Evolutionary conservation across 768 basidiomycete species (phyloP).

Genomic region (Lepiota brunneoincarnata): DNA sequence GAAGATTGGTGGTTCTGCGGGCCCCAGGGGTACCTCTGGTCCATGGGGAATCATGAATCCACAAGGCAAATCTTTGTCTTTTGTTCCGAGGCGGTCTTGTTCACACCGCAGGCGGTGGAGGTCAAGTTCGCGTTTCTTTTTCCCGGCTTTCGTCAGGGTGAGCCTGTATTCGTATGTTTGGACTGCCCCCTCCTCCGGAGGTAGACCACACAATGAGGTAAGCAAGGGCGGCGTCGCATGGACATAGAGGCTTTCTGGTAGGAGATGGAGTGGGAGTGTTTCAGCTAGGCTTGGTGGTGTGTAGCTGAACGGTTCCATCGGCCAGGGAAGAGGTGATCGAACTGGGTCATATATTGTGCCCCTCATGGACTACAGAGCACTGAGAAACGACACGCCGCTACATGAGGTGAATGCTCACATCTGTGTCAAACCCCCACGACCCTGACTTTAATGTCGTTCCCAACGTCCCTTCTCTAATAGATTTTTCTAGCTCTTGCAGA

Average conservation of each 20-base stretch:
- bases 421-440: neutral
- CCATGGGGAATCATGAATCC: constrained; percentile 26
- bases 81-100: constrained; percentile 16
- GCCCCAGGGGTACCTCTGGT: constrained; percentile 20
- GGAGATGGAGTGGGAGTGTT: constrained; percentile 28
- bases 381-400: no score
- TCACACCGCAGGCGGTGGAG: neutral
- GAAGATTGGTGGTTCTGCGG: constrained; percentile 22
- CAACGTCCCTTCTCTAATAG: constrained; percentile 2
- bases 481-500: constrained; percentile 18
- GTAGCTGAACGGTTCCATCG: neutral
- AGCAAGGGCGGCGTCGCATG: constrained; percentile 27
- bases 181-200: neutral
- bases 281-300: constrained; percentile 25
- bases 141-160: neutral
- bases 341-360: neutral
- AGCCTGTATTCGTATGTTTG: neutral
- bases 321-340: neutral
- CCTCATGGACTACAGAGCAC: neutral
- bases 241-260: constrained; percentile 39
- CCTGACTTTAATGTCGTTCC: constrained; percentile 11
- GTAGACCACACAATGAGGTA: neutral
- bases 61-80: constrained; percentile 14
- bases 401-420: no score
- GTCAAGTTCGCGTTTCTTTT: neutral